Base-by-base conservation (phyloP, 148 eudicot genomes). In the Nepenthes gracilis region DNA sequence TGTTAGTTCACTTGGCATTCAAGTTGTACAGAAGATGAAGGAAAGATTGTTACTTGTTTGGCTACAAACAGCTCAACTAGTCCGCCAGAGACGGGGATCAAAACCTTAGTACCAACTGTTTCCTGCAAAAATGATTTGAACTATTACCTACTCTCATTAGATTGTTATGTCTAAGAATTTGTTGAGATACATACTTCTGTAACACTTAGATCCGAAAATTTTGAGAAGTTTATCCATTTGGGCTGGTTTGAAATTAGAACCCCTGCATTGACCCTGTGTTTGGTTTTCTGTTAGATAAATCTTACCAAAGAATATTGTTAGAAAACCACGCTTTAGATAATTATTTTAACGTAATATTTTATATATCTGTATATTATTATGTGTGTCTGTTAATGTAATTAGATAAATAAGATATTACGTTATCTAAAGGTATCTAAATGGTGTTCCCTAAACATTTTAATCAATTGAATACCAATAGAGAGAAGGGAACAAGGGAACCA, bases 21-120 rank as follows among this genome's bases (percentile, higher is more conserved):
- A 23, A 23, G 23, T 52, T 32, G 32, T 14, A 5, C 55, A 1
- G n/a, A 11, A 55, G 32, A 55, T 55, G 35, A 55, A n/a, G 11
- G 13, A 32, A 15, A 6, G 58, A 51, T 51, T 13, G 6, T 15
- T 51, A 89, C 99, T 74, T 88, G 94, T 80, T 88, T 82, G 43
- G 86, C 72, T 47, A 83, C 85, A 67, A 84, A 93, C 49, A 93
- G 74, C 70, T 93, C 99, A 62, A 77, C 73, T 38, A 93, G 60
- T 68, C 96, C 99, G 59, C 81, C 77, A 43, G 88, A 74, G 35
- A 82, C 36, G 10, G 98, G 98, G 72, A 93, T 72, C 54, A 93
- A 55, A 65, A 83, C 89, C 62, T 82, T 82, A 51, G 95, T 88
- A 47, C 86, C 92, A 2, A 80, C 45, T 33, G 67, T 65, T 56